A percentile compares a stretch with the other conserved stretches of the same genome.
phyloP scores from a whole-genome alignment of 192 early-diverging fungal genomes.

The Allomyces macrogynus region DNA sequence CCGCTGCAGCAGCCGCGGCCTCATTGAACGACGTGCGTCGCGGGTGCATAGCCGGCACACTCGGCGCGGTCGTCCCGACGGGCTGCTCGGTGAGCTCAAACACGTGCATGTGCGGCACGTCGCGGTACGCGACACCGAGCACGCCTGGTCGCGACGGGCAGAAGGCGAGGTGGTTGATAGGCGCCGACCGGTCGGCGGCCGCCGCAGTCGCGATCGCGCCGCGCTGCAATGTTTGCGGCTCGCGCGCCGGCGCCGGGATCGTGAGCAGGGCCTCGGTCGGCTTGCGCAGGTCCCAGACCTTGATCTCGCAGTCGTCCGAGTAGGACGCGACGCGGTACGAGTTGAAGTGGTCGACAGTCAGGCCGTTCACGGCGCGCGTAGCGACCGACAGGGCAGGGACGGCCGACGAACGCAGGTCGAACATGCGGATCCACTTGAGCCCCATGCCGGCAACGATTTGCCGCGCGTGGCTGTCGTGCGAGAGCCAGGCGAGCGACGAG shows the following conservation, averaged over 20 bases:
- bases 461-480: background rate
- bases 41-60: too few species aligned
- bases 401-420: background rate
- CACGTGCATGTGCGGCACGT: background rate
- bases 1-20: too few species aligned
- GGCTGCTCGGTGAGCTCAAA: background rate
- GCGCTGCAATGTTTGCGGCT: too few species aligned
- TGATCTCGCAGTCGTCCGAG: background rate
- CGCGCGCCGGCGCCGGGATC: too few species aligned
- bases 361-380: background rate
- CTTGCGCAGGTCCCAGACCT: background rate
- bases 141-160: background rate
- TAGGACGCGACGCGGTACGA: background rate
- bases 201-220: too few species aligned
- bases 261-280: background rate
- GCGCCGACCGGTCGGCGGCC: too few species aligned
- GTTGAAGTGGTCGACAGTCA: background rate
- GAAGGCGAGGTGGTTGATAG: background rate
- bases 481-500: background rate
- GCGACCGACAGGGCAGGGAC: background rate
- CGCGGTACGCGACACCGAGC: background rate
- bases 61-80: too few species aligned
- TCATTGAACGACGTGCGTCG: too few species aligned
- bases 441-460: background rate
- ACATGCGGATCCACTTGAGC: background rate